These are phyloP conservation scores for Penicillium sp. DNA, from an alignment of 2,329 filamentous ascomycete genomes.

Conservation along the genomic window DNA sequence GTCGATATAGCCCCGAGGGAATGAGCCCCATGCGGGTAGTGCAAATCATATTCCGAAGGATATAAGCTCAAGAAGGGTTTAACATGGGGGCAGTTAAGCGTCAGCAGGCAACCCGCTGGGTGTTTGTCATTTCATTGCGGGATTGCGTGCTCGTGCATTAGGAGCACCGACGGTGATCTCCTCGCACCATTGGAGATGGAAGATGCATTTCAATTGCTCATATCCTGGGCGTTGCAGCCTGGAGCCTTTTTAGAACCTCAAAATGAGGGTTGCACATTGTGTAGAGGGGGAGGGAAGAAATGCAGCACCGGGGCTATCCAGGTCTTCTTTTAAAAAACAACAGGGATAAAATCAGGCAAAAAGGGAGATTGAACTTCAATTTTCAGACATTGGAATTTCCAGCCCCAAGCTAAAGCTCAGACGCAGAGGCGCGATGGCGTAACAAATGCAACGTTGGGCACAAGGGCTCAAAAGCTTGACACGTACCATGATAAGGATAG, in stretches of 20 bases:
- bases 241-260: not conserved
- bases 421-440: conserved; percentile 29
- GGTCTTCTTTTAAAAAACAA: not conserved
- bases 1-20: conserved; percentile 5
- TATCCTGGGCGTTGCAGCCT: not conserved
- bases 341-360: not conserved
- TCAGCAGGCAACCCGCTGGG: conserved; percentile 23
- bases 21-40: conserved; percentile 14
- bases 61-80: conserved; percentile 14
- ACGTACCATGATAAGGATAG: conserved; percentile 43
- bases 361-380: conserved; percentile 1
- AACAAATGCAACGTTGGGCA: conserved; percentile 32
- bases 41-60: conserved; percentile 20
- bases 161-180: conserved; percentile 19
- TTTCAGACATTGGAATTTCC: conserved; percentile 2
- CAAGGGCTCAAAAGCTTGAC: conserved; percentile 11
- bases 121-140: conserved; percentile 32
- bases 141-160: conserved; percentile 37
- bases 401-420: conserved; percentile 2
- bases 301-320: not conserved
- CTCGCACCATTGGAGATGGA: conserved; percentile 3
- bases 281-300: not conserved
- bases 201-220: not conserved
- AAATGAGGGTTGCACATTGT: not conserved
- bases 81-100: conserved; percentile 9